Evolutionary conservation across 2,329 filamentous ascomycete species (phyloP).

Genomic region (Penicillium sp.): DNA sequence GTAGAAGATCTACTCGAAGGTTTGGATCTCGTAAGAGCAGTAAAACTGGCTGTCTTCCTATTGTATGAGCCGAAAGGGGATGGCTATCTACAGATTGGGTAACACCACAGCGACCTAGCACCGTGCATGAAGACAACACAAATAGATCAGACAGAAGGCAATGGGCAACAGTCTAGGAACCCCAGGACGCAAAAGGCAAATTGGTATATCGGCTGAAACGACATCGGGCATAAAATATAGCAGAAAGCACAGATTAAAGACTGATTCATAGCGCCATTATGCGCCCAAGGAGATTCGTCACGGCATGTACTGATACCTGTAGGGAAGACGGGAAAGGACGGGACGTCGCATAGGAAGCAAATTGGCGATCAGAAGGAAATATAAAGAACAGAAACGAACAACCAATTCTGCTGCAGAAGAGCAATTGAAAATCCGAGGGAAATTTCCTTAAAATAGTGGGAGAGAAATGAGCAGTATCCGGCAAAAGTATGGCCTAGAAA

Average conservation of each 20-base stretch:
- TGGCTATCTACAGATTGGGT: slow-evolving; percentile 10
- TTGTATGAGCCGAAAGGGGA: neutral
- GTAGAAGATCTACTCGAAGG: neutral
- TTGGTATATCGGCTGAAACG: slow-evolving; percentile 32
- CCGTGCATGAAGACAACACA: slow-evolving; percentile 13
- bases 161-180: slow-evolving; percentile 11
- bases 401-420: slow-evolving; percentile 3
- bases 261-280: slow-evolving; percentile 6
- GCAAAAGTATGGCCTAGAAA: slow-evolving; percentile 23
- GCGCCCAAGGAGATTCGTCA: slow-evolving; percentile 23
- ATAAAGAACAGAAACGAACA: neutral
- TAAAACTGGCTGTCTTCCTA: slow-evolving; percentile 5
- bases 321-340: slow-evolving; percentile 3
- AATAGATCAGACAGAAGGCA: slow-evolving; percentile 8
- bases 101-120: slow-evolving; percentile 8
- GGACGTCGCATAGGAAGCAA: slow-evolving; percentile 11
- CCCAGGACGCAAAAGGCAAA: slow-evolving; percentile 20
- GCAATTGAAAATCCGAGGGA: neutral
- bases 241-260: slow-evolving; percentile 13
- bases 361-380: slow-evolving; percentile 14
- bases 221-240: slow-evolving; percentile 18
- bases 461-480: slow-evolving; percentile 24
- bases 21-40: neutral
- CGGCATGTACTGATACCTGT: slow-evolving; percentile 27
- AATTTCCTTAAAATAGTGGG: slow-evolving; percentile 14